These are phyloP conservation scores for Gracilaria gracilis DNA, from an alignment of 23 red algal genomes.

Conservation along the genomic window DNA sequence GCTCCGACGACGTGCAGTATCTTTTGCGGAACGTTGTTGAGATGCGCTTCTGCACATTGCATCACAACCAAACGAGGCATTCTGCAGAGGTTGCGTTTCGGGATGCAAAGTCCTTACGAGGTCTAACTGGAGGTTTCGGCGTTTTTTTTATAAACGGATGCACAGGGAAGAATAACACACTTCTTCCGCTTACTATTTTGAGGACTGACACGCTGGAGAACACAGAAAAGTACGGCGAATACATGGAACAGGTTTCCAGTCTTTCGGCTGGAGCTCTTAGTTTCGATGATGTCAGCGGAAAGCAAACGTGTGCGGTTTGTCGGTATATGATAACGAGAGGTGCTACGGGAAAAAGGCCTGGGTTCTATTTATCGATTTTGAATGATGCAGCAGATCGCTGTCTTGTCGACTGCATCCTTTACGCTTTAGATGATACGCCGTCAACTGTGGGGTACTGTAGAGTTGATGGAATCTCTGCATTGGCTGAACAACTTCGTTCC, in stretches of 20 bases:
- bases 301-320: background rate
- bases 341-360: background rate
- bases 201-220: too few species aligned
- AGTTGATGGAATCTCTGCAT: background rate
- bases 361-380: background rate
- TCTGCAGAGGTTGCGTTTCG: background rate
- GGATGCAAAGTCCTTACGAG: background rate
- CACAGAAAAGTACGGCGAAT: too few species aligned
- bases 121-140: too few species aligned
- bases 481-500: background rate
- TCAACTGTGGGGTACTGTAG: background rate
- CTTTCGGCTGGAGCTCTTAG: too few species aligned
- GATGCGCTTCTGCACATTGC: background rate
- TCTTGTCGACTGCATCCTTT: conserved; percentile 24
- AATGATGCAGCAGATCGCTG: background rate
- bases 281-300: too few species aligned
- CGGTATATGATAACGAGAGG: conserved; percentile 8
- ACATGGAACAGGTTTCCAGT: too few species aligned
- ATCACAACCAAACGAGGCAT: conserved; percentile 36
- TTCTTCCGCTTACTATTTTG: too few species aligned
- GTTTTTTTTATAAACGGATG: too few species aligned
- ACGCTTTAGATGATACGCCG: background rate
- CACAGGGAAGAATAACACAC: too few species aligned
- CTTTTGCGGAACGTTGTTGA: background rate
- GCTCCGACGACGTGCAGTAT: background rate